Percentiles rank a stretch among this genome's conserved stretches.
Conservation (phyloP, 1,284 basidiomycete species). For the Mrakiaceae sp. region DNA sequence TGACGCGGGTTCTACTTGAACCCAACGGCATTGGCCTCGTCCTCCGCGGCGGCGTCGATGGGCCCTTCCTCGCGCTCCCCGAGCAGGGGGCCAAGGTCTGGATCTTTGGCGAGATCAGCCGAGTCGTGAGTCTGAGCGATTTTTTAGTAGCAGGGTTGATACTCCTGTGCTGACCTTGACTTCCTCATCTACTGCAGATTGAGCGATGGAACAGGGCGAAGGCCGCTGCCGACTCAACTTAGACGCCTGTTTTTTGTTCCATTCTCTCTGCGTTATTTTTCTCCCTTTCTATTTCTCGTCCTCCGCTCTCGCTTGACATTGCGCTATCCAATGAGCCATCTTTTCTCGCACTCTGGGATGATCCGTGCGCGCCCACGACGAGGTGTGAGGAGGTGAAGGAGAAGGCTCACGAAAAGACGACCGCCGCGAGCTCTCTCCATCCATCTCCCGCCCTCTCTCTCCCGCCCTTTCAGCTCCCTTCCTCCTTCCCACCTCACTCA, state of each 20-base stretch:
- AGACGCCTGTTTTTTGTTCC: too few species aligned
- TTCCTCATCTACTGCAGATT: too few species aligned
- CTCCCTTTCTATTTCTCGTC: not conserved
- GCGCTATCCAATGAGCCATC: too few species aligned
- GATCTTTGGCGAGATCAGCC: constrained; percentile 31
- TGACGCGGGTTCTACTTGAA: constrained; percentile 80
- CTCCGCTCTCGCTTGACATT: too few species aligned
- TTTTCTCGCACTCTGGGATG: too few species aligned
- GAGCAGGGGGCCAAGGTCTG: constrained; percentile 43
- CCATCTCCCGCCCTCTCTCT: not conserved
- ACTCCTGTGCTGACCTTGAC: too few species aligned
- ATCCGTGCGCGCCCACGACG: too few species aligned
- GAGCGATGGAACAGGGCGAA: too few species aligned
- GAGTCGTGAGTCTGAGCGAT: too few species aligned
- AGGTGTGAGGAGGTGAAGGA: too few species aligned
- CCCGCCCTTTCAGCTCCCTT: not conserved
- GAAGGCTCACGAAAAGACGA: not conserved
- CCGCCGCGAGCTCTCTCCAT: not conserved
- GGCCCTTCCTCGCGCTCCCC: constrained; percentile 44
- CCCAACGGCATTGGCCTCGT: constrained; percentile 79
- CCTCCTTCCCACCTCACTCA: not conserved
- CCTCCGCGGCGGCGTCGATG: constrained; percentile 41
- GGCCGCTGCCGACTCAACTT: too few species aligned
- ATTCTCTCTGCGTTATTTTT: not conserved
- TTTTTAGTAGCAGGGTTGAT: too few species aligned